A percentile compares a stretch with the other conserved stretches of the same genome.
These are phyloP conservation scores for Penicillium glabrum DNA, from an alignment of 2,329 filamentous ascomycete species.

Conservation along the genomic window DNA sequence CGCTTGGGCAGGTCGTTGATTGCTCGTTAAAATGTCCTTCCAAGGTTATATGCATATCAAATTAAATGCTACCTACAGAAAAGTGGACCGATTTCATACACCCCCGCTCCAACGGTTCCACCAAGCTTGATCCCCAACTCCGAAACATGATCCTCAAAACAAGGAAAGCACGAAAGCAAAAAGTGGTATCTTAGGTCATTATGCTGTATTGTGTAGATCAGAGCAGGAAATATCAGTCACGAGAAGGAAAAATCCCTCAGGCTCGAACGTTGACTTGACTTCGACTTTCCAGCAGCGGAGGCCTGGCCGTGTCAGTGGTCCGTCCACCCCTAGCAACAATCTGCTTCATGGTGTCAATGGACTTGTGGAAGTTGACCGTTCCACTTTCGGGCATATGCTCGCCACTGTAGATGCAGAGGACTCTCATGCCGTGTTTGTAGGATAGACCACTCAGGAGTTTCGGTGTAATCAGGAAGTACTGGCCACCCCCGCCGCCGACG, in stretches of 20 bases:
- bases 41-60: not conserved
- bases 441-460: conserved; percentile 83
- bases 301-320: conserved; percentile 15
- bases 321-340: conserved; percentile 19
- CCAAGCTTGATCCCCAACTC: not conserved
- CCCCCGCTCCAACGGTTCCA: not conserved
- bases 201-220: not conserved
- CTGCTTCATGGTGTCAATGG: conserved; percentile 35
- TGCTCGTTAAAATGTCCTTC: not conserved
- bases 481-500: conserved; percentile 49
- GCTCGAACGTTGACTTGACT: conserved; percentile 22
- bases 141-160: not conserved
- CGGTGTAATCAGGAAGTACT: conserved; percentile 97
- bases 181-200: conserved; percentile 3
- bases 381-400: conserved; percentile 55
- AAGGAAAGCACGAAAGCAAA: not conserved
- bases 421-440: conserved; percentile 88
- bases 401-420: conserved; percentile 90
- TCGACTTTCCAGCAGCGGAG: conserved; percentile 10
- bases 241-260: conserved; percentile 9
- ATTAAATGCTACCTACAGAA: not conserved
- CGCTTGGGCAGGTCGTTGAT: conserved; percentile 9
- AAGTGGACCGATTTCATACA: not conserved
- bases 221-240: not conserved
- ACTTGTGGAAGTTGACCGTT: conserved; percentile 38